Percentiles rank a stretch among this genome's conserved stretches.
These are phyloP conservation scores for Nakazawaea molendinolei DNA, from an alignment of 805 yeast genomes.

Conservation along the genomic window DNA sequence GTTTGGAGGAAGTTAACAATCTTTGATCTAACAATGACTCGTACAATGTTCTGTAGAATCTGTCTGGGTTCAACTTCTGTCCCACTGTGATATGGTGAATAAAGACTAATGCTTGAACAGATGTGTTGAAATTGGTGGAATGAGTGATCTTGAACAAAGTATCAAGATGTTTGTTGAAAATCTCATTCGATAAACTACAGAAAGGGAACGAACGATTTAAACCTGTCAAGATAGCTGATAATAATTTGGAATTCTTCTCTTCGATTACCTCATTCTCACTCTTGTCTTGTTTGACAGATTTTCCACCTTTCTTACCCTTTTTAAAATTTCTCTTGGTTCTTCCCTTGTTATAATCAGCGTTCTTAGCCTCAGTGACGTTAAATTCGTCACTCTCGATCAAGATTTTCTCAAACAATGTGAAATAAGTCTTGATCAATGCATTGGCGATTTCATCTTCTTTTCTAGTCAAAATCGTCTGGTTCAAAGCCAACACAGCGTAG, in stretches of 20 bases:
- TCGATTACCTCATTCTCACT: constrained; percentile 58
- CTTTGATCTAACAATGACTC: constrained; percentile 85
- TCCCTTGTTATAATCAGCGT: constrained; percentile 48
- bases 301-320: constrained; percentile 85
- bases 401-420: constrained; percentile 78
- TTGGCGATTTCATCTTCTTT: constrained; percentile 80
- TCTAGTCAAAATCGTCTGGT: constrained; percentile 84
- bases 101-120: constrained; percentile 84
- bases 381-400: constrained; percentile 52
- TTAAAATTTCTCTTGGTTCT: constrained; percentile 70
- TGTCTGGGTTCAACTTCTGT: constrained; percentile 49
- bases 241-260: constrained; percentile 78
- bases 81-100: constrained; percentile 71
- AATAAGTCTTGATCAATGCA: constrained; percentile 73
- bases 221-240: constrained; percentile 90
- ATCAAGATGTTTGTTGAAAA: constrained; percentile 70
- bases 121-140: constrained; percentile 88
- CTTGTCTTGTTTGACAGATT: constrained; percentile 57
- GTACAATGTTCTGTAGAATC: constrained; percentile 83
- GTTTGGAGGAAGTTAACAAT: constrained; percentile 80
- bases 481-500: constrained; percentile 80
- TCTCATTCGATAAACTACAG: constrained; percentile 63
- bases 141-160: constrained; percentile 87
- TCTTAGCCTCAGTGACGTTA: constrained; percentile 25
- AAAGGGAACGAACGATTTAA: constrained; percentile 95